Percentiles rank a stretch among this genome's conserved stretches.
Conservation (phyloP, 768 basidiomycete genomes). For the Mrakia blollopis region DNA sequence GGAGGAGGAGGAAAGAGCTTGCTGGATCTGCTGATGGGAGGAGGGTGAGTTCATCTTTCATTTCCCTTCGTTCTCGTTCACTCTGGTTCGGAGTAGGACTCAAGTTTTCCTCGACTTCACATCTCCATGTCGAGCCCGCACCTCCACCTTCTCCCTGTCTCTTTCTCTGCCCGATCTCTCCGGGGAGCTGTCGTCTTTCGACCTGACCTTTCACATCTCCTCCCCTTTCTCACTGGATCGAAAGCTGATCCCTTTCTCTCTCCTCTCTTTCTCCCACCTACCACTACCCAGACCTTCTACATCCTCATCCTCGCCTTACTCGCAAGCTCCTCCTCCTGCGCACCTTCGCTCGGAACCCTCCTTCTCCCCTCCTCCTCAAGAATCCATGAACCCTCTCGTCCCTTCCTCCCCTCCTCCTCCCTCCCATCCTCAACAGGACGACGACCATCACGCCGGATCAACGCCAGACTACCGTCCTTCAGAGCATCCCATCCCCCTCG, state of each 20-base stretch:
- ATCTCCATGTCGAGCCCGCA: not conserved
- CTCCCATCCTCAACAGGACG: not conserved
- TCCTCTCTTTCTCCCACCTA: not conserved
- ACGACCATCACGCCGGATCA: not conserved
- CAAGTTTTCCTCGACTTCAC: not conserved
- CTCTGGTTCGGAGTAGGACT: not conserved
- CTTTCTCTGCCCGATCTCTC: not conserved
- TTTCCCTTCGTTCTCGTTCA: not conserved
- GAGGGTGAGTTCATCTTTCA: not conserved
- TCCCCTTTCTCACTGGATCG: not conserved
- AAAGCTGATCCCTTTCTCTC: not conserved
- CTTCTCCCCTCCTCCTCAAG: not conserved
- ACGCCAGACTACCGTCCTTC: not conserved
- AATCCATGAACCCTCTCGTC: conserved; percentile 15
- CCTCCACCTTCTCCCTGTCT: not conserved
- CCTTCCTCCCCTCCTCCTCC: not conserved
- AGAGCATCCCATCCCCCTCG: not conserved
- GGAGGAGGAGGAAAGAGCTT: not conserved
- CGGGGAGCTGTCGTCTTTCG: too few species aligned
- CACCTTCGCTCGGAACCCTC: not conserved
- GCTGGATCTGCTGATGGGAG: not conserved
- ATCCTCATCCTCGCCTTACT: not conserved
- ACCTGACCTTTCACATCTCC: not conserved
- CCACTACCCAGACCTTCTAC: not conserved
- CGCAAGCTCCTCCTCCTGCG: not conserved